Evolutionary conservation across 768 basidiomycete species (phyloP), one percentile per base, ranked within the genome.

Genomic region (Lentinula sp.): DNA sequence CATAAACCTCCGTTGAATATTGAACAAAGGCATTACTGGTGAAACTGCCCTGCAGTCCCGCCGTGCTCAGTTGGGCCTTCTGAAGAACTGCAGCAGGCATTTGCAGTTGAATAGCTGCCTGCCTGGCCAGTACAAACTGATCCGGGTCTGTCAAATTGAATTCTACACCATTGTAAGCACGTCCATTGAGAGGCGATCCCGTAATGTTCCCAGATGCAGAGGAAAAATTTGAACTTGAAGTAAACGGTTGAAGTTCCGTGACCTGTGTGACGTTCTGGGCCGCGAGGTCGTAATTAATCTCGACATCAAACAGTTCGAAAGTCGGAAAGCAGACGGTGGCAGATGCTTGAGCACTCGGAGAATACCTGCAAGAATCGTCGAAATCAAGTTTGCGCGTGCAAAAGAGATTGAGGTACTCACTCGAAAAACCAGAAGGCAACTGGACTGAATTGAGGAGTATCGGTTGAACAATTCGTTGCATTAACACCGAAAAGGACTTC

Each of bases 341-440:
- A 28, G 80, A 77, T 3, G 79, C 74, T 55, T 62, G 64, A 1
- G 77, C 67, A 32, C 64, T 51, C 15, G 81, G 77, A n/a, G 70
- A 62, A 57, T 77, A 76, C 12, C 57, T 58, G 33, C 15, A 46
- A 20, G 18, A n/a, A 28, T 12, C 5, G 28, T 10, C 6, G 16
- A n/a, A 36, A n/a, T 15, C 6, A n/a, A 46, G 2, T 23, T 28
- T 28, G 35, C 15, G 16, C 18, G 36, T 13, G 32, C 45, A 48
- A n/a, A 43, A 28, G 28, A 48, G 15, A 46, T 46, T 15, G 42
- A 33, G 35, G 18, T 2, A 23, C 57, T 46, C 6, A 59, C 57
- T 46, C 15, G 36, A 84, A 84, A 68, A 83, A 81, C 85, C 83
- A 86, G 66, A 85, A 83, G 20, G 82, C 72, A 16, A 82, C 74